Evolutionary conservation across 2,329 filamentous ascomycete species (phyloP).

Genomic region (Colletotrichum gigasporum): DNA sequence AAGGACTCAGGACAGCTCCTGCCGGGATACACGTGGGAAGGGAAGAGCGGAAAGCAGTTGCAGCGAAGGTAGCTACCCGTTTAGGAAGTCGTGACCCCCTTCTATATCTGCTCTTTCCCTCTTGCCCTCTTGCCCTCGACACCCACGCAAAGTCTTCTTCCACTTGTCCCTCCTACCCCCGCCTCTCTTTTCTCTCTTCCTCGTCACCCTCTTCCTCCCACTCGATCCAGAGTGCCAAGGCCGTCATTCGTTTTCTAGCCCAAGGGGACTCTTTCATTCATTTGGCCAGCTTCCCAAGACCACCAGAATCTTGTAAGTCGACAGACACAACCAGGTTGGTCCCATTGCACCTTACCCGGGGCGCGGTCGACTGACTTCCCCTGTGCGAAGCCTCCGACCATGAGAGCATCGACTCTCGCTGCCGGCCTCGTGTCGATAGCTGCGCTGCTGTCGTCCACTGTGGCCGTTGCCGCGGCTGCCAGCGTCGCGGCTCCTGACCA

Average conservation of each 20-base stretch:
- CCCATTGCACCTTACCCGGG: not conserved
- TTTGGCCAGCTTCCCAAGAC: not conserved
- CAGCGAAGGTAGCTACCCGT: not conserved
- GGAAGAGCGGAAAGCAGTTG: not conserved
- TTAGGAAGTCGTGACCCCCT: not conserved
- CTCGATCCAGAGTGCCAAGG: not conserved
- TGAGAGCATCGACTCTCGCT: conserved; percentile 47
- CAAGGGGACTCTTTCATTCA: not conserved
- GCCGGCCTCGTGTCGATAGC: conserved; percentile 45
- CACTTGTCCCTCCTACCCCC: not conserved
- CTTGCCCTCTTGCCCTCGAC: not conserved
- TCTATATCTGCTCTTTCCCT: conserved; percentile 17
- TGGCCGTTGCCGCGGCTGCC: conserved; percentile 11
- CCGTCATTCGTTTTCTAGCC: not conserved
- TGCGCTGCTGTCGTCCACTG: conserved; percentile 38
- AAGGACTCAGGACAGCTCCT: not conserved
- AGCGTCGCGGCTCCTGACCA: not conserved
- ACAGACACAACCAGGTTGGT: not conserved
- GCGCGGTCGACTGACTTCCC: not conserved
- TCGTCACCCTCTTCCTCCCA: not conserved
- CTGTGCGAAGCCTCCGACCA: conserved; percentile 31
- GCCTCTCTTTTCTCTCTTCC: not conserved
- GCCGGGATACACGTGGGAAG: not conserved
- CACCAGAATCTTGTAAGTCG: not conserved
- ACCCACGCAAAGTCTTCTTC: not conserved